phyloP scores from a whole-genome alignment of 176 grass and related monocot genomes.

The Musa beccarii region DNA sequence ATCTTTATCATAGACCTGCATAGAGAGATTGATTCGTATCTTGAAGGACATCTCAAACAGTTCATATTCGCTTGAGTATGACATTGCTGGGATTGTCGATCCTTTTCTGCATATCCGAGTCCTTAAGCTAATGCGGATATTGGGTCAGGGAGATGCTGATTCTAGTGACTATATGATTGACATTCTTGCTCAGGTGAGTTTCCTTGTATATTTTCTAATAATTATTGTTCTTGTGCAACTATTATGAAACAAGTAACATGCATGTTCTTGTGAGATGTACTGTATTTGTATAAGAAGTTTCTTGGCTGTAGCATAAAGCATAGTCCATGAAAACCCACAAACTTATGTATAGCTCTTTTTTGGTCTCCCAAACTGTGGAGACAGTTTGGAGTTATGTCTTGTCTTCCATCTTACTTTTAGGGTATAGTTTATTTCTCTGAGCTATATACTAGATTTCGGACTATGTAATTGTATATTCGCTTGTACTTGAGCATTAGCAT shows the following conservation, averaged over 20 bases:
- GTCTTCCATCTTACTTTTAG: not conserved
- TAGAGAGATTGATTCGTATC: slow-evolving; percentile 78
- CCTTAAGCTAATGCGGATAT: slow-evolving; percentile 63
- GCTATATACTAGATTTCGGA: not conserved
- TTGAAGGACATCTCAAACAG: slow-evolving; percentile 85
- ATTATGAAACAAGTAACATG: not conserved
- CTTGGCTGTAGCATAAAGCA: no score
- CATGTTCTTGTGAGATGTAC: not conserved
- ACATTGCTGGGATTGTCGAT: slow-evolving; percentile 82
- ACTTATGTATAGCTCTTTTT: not conserved
- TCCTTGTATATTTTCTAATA: not conserved
- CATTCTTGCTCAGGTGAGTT: slow-evolving; percentile 87
- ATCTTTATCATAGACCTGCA: slow-evolving; percentile 51
- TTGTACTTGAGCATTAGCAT: no score
- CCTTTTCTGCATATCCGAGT: slow-evolving; percentile 89
- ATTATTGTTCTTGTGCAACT: not conserved
- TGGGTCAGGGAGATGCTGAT: slow-evolving; percentile 73
- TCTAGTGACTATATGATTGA: slow-evolving; percentile 86
- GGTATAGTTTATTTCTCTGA: not conserved
- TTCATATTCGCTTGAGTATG: slow-evolving; percentile 89
- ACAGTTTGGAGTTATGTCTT: no score
- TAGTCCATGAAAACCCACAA: not conserved
- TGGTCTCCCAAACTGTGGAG: no score
- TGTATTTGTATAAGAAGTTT: not conserved
- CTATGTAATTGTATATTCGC: not conserved